phyloP scores from a whole-genome alignment of 108 stramenopile genomes.

The Phaeodactylum tricornutum region DNA sequence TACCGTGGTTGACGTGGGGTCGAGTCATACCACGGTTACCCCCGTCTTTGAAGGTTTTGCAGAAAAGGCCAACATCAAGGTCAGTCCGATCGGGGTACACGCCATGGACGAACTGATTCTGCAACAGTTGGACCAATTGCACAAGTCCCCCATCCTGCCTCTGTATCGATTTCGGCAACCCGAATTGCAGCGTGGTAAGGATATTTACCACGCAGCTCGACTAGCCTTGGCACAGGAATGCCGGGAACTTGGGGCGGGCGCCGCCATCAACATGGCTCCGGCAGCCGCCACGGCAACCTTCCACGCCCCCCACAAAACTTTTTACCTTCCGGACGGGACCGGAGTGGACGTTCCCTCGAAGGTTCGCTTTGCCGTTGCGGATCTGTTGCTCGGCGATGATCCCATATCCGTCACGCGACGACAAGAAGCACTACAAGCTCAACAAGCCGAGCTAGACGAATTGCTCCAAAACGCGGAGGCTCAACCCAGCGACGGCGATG shows the following conservation, averaged over 20 bases:
- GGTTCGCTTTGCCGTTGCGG: conserved; percentile 53
- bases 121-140: conserved; percentile 29
- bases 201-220: conserved; percentile 43
- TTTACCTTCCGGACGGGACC: conserved; percentile 64
- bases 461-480: no score
- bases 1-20: conserved; percentile 75
- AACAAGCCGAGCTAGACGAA: conserved; percentile 16
- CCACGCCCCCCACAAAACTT: conserved; percentile 44
- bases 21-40: conserved; percentile 62
- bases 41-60: conserved; percentile 85
- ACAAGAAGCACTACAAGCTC: conserved; percentile 27
- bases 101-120: conserved; percentile 54
- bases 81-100: conserved; percentile 39
- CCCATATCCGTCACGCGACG: conserved; percentile 8
- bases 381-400: conserved; percentile 38
- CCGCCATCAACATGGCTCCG: conserved; percentile 43
- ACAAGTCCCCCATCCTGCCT: conserved; percentile 38
- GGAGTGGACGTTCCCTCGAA: conserved; percentile 51
- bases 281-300: conserved; percentile 24
- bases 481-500: no score
- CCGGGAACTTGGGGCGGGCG: conserved; percentile 59
- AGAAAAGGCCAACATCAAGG: conserved; percentile 55
- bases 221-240: conserved; percentile 53
- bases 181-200: conserved; percentile 8
- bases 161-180: conserved; percentile 34